Conservation (phyloP, 164 flowering plant genomes). For the Umbellularia californica region DNA sequence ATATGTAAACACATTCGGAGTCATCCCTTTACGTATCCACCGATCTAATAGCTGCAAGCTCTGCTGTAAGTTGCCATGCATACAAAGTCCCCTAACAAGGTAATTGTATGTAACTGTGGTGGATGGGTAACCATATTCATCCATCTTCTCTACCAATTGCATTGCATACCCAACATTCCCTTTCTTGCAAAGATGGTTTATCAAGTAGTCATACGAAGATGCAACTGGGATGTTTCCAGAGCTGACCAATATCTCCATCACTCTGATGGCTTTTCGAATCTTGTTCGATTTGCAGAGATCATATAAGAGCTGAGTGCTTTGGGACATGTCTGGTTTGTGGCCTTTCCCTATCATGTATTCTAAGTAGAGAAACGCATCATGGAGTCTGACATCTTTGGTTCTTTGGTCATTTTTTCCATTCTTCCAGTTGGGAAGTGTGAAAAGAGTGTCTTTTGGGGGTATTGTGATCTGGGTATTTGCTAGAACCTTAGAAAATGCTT, state of each 20-base stretch:
- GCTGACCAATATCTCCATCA: conserved; percentile 68
- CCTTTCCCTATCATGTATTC: conserved; percentile 67
- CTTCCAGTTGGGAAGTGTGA: conserved; percentile 68
- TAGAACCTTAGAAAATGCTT: conserved; percentile 48
- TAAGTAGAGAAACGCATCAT: conserved; percentile 57
- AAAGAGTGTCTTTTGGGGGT: conserved; percentile 45
- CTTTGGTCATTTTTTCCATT: conserved; percentile 36
- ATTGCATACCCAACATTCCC: conserved; percentile 82
- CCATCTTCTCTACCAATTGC: conserved; percentile 86
- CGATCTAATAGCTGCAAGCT: conserved; percentile 66
- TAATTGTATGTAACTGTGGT: conserved; percentile 64
- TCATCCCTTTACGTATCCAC: conserved; percentile 62
- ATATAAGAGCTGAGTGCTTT: conserved; percentile 65
- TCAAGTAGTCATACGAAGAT: conserved; percentile 57
- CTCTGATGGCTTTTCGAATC: conserved; percentile 58
- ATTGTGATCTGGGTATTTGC: conserved; percentile 53
- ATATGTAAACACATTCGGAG: conserved; percentile 75
- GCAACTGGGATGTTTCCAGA: conserved; percentile 63
- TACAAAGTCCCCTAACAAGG: conserved; percentile 73
- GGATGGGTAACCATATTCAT: conserved; percentile 60
- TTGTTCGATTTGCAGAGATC: conserved; percentile 69
- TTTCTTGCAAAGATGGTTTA: conserved; percentile 64
- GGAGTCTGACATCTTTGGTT: conserved; percentile 41
- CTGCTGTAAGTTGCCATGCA: conserved; percentile 54
- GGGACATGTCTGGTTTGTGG: conserved; percentile 61